phyloP scores from a whole-genome alignment of 768 basidiomycete species.

The Boletus barrowsii region DNA sequence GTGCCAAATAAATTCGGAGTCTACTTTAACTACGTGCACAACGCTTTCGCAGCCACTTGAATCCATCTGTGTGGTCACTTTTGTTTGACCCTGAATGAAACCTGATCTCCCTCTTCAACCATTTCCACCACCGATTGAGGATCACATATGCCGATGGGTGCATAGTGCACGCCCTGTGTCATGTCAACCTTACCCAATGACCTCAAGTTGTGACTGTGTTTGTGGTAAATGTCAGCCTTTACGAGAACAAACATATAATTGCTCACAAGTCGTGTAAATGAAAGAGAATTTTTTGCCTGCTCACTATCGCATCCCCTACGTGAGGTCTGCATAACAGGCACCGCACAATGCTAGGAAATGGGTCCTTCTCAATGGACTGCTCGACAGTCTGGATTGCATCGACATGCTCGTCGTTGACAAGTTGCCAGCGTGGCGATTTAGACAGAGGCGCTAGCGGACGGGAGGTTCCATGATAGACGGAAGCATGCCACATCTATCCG shows the following conservation, averaged over 20 bases:
- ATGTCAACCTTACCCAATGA: background rate
- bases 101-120: background rate
- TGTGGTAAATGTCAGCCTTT: background rate
- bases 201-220: background rate
- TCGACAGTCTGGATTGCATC: slow-evolving; percentile 7
- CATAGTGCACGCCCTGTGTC: background rate
- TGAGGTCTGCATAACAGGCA: background rate
- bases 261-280: background rate
- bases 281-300: fast-evolving
- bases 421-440: slow-evolving; percentile 7
- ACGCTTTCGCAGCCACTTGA: too few relatives aligned
- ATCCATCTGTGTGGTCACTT: too few relatives aligned
- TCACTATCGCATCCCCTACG: background rate
- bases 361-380: background rate
- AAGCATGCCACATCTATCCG: slow-evolving; percentile 9
- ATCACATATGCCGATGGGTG: background rate
- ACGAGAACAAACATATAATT: too few relatives aligned
- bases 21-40: too few relatives aligned
- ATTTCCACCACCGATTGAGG: background rate
- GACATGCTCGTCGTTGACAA: slow-evolving; percentile 4
- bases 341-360: background rate
- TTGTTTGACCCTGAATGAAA: background rate
- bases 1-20: too few relatives aligned
- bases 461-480: background rate
- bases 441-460: background rate